Evolutionary conservation across 1,284 basidiomycete species (phyloP).

Genomic region (Athelia sp.): DNA sequence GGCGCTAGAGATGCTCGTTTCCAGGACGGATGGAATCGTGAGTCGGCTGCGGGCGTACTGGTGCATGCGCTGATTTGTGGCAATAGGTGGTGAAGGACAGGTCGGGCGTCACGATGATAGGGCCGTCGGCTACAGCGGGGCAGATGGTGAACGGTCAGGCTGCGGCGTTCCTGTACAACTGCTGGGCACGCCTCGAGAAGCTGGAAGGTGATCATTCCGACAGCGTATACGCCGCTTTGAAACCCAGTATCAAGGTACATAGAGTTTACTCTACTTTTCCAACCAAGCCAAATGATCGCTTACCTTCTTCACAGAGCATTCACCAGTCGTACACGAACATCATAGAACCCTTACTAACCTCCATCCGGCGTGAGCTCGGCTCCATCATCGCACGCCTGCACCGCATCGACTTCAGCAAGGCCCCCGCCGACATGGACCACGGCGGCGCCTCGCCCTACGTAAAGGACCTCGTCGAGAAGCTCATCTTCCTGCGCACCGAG

Average conservation of each 20-base stretch:
- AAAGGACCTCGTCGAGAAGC: constrained; percentile 84
- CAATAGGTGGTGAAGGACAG: constrained; percentile 72
- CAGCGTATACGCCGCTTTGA: constrained; percentile 54
- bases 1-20: constrained; percentile 62
- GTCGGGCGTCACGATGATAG: constrained; percentile 68
- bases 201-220: constrained; percentile 70
- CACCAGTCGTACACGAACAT: constrained; percentile 56
- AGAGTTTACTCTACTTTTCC: constrained; percentile 12
- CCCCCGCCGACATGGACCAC: constrained; percentile 60
- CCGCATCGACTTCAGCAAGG: constrained; percentile 74
- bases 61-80: background rate
- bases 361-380: constrained; percentile 76
- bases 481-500: constrained; percentile 75
- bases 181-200: constrained; percentile 64
- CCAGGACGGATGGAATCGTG: constrained; percentile 65
- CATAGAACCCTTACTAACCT: constrained; percentile 63
- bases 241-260: constrained; percentile 62
- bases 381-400: constrained; percentile 79
- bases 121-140: constrained; percentile 73
- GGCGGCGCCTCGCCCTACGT: constrained; percentile 81
- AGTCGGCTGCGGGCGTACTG: constrained; percentile 1
- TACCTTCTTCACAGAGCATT: constrained; percentile 42
- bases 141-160: constrained; percentile 75
- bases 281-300: background rate
- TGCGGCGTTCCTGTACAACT: constrained; percentile 75